Conservation (phyloP, 1,139 yeast species). For the Debaryomycetaceae sp. region DNA sequence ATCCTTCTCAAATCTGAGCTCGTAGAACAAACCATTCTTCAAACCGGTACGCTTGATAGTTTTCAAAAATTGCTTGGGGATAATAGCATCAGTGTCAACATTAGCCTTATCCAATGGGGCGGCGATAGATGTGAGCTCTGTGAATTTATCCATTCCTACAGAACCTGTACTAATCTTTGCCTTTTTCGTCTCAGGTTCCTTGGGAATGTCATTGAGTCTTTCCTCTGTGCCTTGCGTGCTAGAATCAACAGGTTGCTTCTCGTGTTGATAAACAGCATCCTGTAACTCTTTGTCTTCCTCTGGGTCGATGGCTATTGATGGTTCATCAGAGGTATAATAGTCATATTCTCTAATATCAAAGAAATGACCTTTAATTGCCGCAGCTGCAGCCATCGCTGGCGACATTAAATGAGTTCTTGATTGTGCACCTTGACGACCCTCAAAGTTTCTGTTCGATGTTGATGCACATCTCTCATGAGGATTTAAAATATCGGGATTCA, state of each 20-base stretch:
- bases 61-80: constrained; percentile 96
- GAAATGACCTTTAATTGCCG: constrained; percentile 88
- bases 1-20: constrained; percentile 72
- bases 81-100: constrained; percentile 96
- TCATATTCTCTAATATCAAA: constrained; percentile 83
- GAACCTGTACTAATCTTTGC: constrained; percentile 21
- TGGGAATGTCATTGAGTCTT: constrained; percentile 56
- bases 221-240: constrained; percentile 41
- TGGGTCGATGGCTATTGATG: constrained; percentile 55
- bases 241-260: constrained; percentile 51
- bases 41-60: constrained; percentile 97
- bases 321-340: constrained; percentile 57
- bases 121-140: constrained; percentile 74
- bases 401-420: constrained; percentile 98
- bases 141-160: constrained; percentile 73
- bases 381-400: constrained; percentile 99
- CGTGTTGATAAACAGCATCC: constrained; percentile 68
- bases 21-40: constrained; percentile 83
- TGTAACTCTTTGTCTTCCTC: constrained; percentile 60
- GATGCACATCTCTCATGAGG: constrained; percentile 98
- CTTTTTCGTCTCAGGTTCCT: constrained; percentile 33
- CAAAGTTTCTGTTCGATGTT: constrained; percentile 96
- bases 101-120: constrained; percentile 94
- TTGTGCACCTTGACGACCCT: constrained; percentile 97
- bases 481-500: constrained; percentile 95